These are phyloP conservation scores for Antarctomyces pellizariae DNA, from an alignment of 495 filamentous ascomycete genomes.

Conservation along the genomic window DNA sequence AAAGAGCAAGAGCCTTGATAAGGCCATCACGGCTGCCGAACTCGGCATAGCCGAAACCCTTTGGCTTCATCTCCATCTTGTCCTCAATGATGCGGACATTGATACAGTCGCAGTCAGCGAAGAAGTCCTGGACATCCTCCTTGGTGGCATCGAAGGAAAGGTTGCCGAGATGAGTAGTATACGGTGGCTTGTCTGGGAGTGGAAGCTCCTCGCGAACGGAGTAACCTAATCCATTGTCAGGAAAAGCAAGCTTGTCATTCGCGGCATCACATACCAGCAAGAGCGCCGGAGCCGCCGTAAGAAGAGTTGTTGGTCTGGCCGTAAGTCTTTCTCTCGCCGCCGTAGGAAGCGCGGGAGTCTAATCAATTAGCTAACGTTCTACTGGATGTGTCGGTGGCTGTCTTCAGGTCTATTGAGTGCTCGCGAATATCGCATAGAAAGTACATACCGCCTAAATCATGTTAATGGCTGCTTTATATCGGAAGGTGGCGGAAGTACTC, in stretches of 20 bases:
- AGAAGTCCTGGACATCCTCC: conserved; percentile 63
- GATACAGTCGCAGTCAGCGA: conserved; percentile 56
- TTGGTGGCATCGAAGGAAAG: conserved; percentile 79
- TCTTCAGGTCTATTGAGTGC: too few relatives aligned
- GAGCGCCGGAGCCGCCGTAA: conserved; percentile 5
- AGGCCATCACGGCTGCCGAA: conserved; percentile 74
- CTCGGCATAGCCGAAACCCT: conserved; percentile 96
- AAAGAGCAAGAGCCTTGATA: conserved; percentile 70
- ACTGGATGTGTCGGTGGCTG: too few relatives aligned
- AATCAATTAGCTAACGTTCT: too few relatives aligned
- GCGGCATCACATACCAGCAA: not conserved
- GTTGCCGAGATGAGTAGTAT: conserved; percentile 88
- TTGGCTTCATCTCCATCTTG: conserved; percentile 70
- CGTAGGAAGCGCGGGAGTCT: too few relatives aligned
- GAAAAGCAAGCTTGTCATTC: conserved; percentile 2
- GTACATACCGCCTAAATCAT: too few relatives aligned
- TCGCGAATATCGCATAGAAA: too few relatives aligned
- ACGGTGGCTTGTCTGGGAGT: conserved; percentile 76
- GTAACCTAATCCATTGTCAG: conserved; percentile 34
- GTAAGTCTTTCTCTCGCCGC: too few relatives aligned
- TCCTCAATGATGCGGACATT: conserved; percentile 93
- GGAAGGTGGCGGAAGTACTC: conserved; percentile 4
- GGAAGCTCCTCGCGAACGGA: conserved; percentile 58
- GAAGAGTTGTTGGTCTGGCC: conserved; percentile 11
- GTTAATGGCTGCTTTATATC: too few relatives aligned